Evolutionary conservation across 768 basidiomycete genomes (phyloP).

Genomic region (Leccinellum rugosiceps): DNA sequence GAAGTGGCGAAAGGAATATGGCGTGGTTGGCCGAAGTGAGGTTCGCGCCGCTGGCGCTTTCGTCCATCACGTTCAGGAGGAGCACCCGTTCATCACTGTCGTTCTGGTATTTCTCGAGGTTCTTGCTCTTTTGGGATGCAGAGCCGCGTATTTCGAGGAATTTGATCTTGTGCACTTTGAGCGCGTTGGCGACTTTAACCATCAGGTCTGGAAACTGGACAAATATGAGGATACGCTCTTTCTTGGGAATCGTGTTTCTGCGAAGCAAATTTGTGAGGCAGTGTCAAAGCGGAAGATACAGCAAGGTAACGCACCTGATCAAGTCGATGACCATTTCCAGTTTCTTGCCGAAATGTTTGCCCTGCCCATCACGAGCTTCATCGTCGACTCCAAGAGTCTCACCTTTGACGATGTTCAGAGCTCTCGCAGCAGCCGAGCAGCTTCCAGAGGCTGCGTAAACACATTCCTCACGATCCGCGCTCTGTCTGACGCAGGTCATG

Average conservation of each 20-base stretch:
- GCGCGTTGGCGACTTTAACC: conserved; percentile 84
- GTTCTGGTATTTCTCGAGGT: conserved; percentile 83
- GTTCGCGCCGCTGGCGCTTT: conserved; percentile 92
- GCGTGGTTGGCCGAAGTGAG: conserved; percentile 92
- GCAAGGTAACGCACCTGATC: conserved; percentile 56
- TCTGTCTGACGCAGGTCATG: conserved; percentile 62
- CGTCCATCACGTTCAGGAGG: conserved; percentile 89
- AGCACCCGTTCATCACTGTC: conserved; percentile 75
- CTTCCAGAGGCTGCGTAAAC: conserved; percentile 65
- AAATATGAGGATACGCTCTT: conserved; percentile 86
- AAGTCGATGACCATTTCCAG: conserved; percentile 72
- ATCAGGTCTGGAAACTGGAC: conserved; percentile 96
- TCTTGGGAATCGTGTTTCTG: conserved; percentile 65
- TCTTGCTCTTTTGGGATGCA: conserved; percentile 74
- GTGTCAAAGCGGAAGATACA: background rate
- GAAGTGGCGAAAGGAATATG: conserved; percentile 89
- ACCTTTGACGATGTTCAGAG: conserved; percentile 79
- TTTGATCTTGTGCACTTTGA: conserved; percentile 65
- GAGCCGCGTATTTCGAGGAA: conserved; percentile 82
- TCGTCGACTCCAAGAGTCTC: conserved; percentile 80
- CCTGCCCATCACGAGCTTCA: conserved; percentile 63
- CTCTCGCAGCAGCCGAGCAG: conserved; percentile 78
- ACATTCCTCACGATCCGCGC: conserved; percentile 79
- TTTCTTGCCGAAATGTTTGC: conserved; percentile 81
- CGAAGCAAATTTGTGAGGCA: background rate